phyloP scores from a whole-genome alignment of 192 early-diverging fungal species.

The Spinellus fusiger region DNA sequence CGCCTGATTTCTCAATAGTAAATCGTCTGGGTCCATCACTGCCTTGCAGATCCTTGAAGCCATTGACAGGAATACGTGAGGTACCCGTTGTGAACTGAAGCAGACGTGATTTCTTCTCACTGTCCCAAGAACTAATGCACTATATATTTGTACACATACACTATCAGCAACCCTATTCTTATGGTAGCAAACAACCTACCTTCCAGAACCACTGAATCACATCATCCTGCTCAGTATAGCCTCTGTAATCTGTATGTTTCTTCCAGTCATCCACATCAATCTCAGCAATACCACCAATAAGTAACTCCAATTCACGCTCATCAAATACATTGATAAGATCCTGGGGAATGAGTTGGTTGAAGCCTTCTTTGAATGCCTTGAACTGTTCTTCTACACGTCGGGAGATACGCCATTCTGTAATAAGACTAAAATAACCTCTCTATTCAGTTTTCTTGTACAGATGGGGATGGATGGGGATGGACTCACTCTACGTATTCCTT shows the following conservation, averaged over 20 bases:
- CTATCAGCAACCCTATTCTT: too few species aligned
- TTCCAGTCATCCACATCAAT: slow-evolving; percentile 98
- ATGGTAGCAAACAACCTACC: slow-evolving; percentile 16
- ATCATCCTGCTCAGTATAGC: slow-evolving; percentile 95
- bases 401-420: slow-evolving; percentile 84
- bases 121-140: slow-evolving; percentile 80
- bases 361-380: slow-evolving; percentile 91
- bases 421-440: slow-evolving; percentile 33
- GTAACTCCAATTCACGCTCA: slow-evolving; percentile 92
- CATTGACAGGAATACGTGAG: slow-evolving; percentile 96
- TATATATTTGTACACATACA: too few species aligned
- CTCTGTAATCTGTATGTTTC: slow-evolving; percentile 96
- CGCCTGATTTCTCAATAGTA: slow-evolving; percentile 92
- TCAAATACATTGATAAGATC: slow-evolving; percentile 96
- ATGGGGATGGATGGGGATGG: too few species aligned
- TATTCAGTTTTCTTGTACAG: background rate
- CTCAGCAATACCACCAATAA: slow-evolving; percentile 95
- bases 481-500: slow-evolving; percentile 84
- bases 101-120: slow-evolving; percentile 89
- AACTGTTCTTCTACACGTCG: slow-evolving; percentile 94
- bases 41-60: slow-evolving; percentile 97
- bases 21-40: slow-evolving; percentile 93
- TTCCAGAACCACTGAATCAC: slow-evolving; percentile 97
- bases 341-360: slow-evolving; percentile 93
- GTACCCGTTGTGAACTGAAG: slow-evolving; percentile 98